These are phyloP conservation scores for Daldinia caldariorum DNA, from an alignment of 495 filamentous ascomycete species.

Conservation along the genomic window DNA sequence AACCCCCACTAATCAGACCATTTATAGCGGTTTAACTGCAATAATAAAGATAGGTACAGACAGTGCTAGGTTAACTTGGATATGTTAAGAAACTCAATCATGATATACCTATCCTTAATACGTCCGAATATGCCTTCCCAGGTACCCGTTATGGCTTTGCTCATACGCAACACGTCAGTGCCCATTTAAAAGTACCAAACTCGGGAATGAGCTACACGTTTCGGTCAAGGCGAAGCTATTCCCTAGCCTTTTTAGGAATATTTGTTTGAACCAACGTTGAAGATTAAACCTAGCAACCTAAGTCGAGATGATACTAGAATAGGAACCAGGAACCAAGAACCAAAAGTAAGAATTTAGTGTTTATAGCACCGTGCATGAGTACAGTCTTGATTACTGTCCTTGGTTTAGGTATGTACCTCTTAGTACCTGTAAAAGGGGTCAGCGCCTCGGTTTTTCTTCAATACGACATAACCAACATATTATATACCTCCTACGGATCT, in stretches of 20 bases:
- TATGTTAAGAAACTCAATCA: background rate
- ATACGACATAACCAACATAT: background rate
- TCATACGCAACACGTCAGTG: too few species aligned
- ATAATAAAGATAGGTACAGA: too few species aligned
- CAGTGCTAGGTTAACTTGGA: too few species aligned
- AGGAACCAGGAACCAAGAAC: too few species aligned
- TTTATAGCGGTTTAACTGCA: background rate
- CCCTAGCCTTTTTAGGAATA: too few species aligned
- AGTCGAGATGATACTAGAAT: background rate
- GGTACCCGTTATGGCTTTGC: too few species aligned
- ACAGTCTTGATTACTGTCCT: background rate
- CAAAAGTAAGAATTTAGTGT: background rate
- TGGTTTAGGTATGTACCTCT: background rate
- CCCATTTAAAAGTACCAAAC: background rate
- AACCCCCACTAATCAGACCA: background rate
- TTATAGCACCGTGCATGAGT: background rate
- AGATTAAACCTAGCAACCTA: too few species aligned
- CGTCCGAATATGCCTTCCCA: too few species aligned
- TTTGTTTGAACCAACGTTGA: too few species aligned
- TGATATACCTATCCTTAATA: background rate
- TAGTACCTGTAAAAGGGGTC: slow-evolving; percentile 2
- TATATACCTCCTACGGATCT: too few species aligned
- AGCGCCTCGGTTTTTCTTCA: background rate
- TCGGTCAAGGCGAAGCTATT: background rate
- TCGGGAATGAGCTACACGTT: background rate